Percentiles rank a stretch among this genome's conserved stretches.
phyloP scores from a whole-genome alignment of 2,329 filamentous ascomycete species.

The Sarocladiaceae sp. region DNA sequence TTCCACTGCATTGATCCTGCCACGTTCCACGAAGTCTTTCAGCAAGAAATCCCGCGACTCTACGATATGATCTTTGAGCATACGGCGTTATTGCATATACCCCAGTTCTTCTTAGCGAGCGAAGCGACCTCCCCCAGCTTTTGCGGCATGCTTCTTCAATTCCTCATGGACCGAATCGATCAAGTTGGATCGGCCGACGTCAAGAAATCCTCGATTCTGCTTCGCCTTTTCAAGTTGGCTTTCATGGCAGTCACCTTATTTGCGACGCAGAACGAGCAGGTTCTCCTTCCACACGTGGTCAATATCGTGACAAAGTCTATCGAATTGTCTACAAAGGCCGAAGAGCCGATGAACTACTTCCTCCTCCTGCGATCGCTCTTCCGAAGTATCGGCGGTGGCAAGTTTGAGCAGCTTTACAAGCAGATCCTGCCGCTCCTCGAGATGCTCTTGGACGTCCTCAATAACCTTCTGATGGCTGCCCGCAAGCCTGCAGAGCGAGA shows the following conservation, averaged over 20 bases:
- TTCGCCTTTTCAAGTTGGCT: slow-evolving; percentile 93
- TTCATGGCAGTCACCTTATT: slow-evolving; percentile 99
- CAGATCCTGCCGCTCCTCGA: slow-evolving; percentile 93
- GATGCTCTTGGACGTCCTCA: slow-evolving; percentile 96
- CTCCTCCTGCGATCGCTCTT: slow-evolving; percentile 88
- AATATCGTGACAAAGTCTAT: slow-evolving; percentile 98
- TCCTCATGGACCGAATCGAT: slow-evolving; percentile 93
- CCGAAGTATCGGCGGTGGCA: slow-evolving; percentile 90
- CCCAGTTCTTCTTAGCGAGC: slow-evolving; percentile 97
- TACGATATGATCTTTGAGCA: slow-evolving; percentile 99
- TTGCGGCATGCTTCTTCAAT: slow-evolving; percentile 95
- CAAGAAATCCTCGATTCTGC: slow-evolving; percentile 85
- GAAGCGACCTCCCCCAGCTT: slow-evolving; percentile 97
- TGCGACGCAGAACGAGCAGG: slow-evolving; percentile 89
- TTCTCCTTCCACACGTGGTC: slow-evolving; percentile 90
- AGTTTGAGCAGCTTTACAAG: slow-evolving; percentile 98
- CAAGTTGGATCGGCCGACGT: slow-evolving; percentile 91
- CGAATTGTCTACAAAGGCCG: slow-evolving; percentile 88
- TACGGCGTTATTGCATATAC: slow-evolving; percentile 86
- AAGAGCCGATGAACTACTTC: slow-evolving; percentile 99
- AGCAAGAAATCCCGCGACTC: slow-evolving; percentile 91
- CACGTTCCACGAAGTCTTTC: slow-evolving; percentile 97
- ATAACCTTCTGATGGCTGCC: slow-evolving; percentile 87
- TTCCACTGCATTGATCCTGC: slow-evolving; percentile 98
- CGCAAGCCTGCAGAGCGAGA: slow-evolving; percentile 88